phyloP scores from a whole-genome alignment of 202 grass and related monocot species.

The Alloteropsis angusta region DNA sequence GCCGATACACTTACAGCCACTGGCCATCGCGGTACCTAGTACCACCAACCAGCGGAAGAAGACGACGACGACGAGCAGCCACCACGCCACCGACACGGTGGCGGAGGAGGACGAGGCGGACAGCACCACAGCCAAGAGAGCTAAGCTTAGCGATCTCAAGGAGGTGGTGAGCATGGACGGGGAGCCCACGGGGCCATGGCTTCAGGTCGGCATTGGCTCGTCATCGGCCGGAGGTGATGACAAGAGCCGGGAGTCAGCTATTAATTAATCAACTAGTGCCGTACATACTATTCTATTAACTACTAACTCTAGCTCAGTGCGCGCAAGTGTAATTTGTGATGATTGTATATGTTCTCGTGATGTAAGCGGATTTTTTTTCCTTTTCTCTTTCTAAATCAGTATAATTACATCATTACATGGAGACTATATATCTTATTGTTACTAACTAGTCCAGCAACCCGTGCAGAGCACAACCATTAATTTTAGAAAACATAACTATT shows the following conservation, averaged over 20 bases:
- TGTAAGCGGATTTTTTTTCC: background rate
- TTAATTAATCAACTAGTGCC: background rate
- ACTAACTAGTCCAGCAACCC: too few species aligned
- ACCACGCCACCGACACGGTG: slow-evolving; percentile 12
- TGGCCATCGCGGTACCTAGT: background rate
- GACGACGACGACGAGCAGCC: background rate
- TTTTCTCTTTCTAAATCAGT: background rate
- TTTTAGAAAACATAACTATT: too few species aligned
- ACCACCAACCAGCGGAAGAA: slow-evolving; percentile 23
- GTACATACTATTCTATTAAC: background rate
- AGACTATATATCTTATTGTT: background rate
- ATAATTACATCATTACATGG: background rate
- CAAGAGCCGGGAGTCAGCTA: background rate
- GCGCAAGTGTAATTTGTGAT: background rate
- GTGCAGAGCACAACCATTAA: too few species aligned
- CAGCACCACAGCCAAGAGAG: slow-evolving; percentile 44
- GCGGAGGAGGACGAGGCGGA: slow-evolving; percentile 57
- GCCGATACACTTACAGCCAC: slow-evolving; percentile 12
- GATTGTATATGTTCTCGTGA: background rate
- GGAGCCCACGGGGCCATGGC: slow-evolving; percentile 47
- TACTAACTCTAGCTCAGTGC: background rate
- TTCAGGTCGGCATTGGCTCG: slow-evolving; percentile 74
- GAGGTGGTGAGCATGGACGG: slow-evolving; percentile 50
- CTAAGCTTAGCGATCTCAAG: slow-evolving; percentile 53
- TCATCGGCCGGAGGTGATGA: slow-evolving; percentile 22